A percentile compares a stretch with the other conserved stretches of the same genome.
Conservation (phyloP, 768 basidiomycete species). For the Amanita fuliginea region DNA sequence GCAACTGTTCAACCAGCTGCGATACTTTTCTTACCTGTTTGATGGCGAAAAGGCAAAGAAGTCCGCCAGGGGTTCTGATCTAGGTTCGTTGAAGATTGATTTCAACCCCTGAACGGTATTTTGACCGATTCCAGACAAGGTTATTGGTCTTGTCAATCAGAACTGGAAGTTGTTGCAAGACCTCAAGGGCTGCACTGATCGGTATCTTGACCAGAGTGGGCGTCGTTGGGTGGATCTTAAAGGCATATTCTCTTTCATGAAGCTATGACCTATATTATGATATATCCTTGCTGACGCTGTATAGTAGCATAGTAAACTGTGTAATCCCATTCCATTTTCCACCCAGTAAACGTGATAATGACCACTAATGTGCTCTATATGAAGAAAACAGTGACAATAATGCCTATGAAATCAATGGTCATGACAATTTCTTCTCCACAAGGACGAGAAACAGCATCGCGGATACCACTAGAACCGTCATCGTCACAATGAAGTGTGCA, state of each 20-base stretch:
- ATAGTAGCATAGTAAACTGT: too few species aligned
- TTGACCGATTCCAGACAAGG: constrained; percentile 34
- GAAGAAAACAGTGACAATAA: too few species aligned
- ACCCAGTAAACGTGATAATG: too few species aligned
- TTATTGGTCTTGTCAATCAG: constrained; percentile 33
- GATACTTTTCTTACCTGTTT: constrained; percentile 76
- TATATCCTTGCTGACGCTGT: too few species aligned
- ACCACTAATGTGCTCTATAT: too few species aligned
- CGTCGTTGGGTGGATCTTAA: constrained; percentile 83
- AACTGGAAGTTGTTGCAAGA: constrained; percentile 41
- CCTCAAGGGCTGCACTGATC: constrained; percentile 52
- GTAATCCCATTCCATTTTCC: too few species aligned
- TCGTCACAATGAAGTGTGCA: not conserved
- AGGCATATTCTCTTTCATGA: constrained; percentile 76
- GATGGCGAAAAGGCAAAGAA: constrained; percentile 54
- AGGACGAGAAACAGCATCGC: too few species aligned
- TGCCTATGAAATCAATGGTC: too few species aligned
- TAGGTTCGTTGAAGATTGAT: constrained; percentile 20
- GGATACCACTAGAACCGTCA: not conserved
- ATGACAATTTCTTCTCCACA: too few species aligned
- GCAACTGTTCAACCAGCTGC: constrained; percentile 81
- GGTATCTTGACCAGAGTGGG: constrained; percentile 80
- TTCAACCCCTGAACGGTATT: not conserved
- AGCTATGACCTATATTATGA: constrained; percentile 23
- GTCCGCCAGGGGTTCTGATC: constrained; percentile 34